phyloP scores from a whole-genome alignment of 306 rosid genomes.

The Cercis canadensis region DNA sequence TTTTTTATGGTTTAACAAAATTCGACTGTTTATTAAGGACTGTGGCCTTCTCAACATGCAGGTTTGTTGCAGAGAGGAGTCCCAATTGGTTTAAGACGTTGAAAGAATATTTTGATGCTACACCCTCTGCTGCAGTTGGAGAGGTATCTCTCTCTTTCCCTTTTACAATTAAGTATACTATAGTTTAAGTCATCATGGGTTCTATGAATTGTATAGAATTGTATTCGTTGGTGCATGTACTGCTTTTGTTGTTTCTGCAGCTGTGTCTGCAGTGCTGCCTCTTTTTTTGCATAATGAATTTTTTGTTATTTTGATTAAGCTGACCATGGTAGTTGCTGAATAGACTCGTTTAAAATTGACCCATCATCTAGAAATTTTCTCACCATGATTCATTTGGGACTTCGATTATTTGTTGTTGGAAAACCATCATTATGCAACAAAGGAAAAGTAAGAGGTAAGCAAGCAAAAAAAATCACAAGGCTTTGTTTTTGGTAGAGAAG shows the following conservation, averaged over 20 bases:
- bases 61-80: conserved; percentile 75
- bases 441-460: too few species aligned
- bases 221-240: conserved; percentile 6
- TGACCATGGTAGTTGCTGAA: not conserved
- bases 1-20: not conserved
- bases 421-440: not conserved
- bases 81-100: conserved; percentile 68
- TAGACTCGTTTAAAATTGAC: not conserved
- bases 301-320: not conserved
- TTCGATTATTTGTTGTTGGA: conserved; percentile 10
- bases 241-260: conserved; percentile 2
- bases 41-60: conserved; percentile 27
- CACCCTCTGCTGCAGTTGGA: conserved; percentile 87
- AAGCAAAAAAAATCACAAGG: not conserved
- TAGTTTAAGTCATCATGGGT: not conserved
- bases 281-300: not conserved
- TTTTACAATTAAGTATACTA: not conserved
- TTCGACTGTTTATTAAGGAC: not conserved
- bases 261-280: not conserved
- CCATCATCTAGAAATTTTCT: not conserved
- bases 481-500: not conserved
- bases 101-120: conserved; percentile 63
- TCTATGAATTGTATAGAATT: not conserved
- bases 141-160: conserved; percentile 54
- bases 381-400: not conserved